Base-by-base conservation (phyloP, 768 basidiomycete genomes). In the Boletus vermiculosoides region DNA sequence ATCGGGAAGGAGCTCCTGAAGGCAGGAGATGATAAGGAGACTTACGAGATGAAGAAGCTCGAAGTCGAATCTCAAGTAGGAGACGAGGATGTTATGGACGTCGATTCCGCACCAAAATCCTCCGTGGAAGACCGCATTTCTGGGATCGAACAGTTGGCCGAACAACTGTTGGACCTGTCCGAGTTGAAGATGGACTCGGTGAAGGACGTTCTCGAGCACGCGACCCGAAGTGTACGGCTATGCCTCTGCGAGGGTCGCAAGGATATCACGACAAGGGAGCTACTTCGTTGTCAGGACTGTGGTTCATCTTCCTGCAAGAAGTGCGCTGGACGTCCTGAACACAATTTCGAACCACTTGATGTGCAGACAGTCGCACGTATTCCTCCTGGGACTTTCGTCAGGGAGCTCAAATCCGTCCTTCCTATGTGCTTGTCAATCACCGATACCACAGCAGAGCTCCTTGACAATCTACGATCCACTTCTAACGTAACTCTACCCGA, bases 171-270 rank as follows among this genome's bases (percentile, higher is more conserved):
- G 30, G 86, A 95, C 61, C 77, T 97, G 25, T 81, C 88, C 3
- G 74, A 77, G 9, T 78, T 79, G 23, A 77, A 77, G 40, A 68
- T 74, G 10, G 72, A 69, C 20, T 71, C 84, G 1, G 74, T 92
- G 56, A 42, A 70, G 10, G 77, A 82, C 28, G 75, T 96, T 20
- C 79, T 96, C 36, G 69, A 70, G 11, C 76, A 82, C 22, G 94
- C 94, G 0, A 71, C 82, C 54, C 78, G 78, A 57, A 94, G 90
- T 60, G 79, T 85, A 16, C 84, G 95, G 28, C 83, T 94, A 30
- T 98, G 95, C 68, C 74, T 81, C n/a, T 98, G 95, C 67, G 95
- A 98, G 73, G 95, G 94, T 4, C 88, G 91, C 11, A 79, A 83
- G 37, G 87, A 83, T 58, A 85, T 94, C 65, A 88, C 92, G 1